Conservation (phyloP, 73 alveolate species). For the Tetrahymena borealis region DNA sequence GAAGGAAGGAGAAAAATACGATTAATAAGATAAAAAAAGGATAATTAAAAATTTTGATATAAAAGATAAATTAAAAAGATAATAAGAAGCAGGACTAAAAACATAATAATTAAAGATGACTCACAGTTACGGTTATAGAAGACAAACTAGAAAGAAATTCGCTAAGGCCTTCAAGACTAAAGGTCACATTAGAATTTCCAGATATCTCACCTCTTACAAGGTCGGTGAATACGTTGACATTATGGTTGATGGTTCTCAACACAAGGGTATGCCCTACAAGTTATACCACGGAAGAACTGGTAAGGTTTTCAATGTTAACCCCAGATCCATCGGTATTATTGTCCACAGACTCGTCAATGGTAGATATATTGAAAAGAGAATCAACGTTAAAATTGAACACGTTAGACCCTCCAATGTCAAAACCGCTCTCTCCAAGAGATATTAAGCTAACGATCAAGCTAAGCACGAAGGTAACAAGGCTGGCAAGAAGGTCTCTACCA, state of each 20-base stretch:
- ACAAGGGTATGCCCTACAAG: conserved; percentile 86
- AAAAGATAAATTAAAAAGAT: neutral
- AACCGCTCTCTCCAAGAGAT: conserved; percentile 94
- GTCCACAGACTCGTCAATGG: conserved; percentile 78
- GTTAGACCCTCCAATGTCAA: conserved; percentile 88
- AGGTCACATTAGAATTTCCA: conserved; percentile 74
- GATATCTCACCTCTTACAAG: conserved; percentile 63
- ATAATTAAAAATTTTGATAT: neutral
- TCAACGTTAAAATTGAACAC: conserved; percentile 88
- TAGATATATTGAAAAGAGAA: conserved; percentile 77
- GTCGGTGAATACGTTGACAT: conserved; percentile 89
- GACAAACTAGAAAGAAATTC: conserved; percentile 86
- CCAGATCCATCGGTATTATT: conserved; percentile 74
- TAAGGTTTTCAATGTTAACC: conserved; percentile 78
- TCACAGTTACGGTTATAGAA: conserved; percentile 87
- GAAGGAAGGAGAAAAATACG: conserved; percentile 3
- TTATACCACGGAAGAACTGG: conserved; percentile 92
- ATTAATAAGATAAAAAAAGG: neutral
- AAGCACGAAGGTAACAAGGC: conserved; percentile 53
- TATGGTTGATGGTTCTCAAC: conserved; percentile 83
- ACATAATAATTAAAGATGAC: conserved; percentile 59
- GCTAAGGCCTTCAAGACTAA: conserved; percentile 75
- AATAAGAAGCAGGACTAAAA: neutral
- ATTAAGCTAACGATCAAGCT: conserved; percentile 74
- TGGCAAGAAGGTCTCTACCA: conserved; percentile 26